Percentiles rank a stretch among this genome's conserved stretches.
phyloP scores from a whole-genome alignment of 2,329 filamentous ascomycete species.

The Beauveria medogensis region DNA sequence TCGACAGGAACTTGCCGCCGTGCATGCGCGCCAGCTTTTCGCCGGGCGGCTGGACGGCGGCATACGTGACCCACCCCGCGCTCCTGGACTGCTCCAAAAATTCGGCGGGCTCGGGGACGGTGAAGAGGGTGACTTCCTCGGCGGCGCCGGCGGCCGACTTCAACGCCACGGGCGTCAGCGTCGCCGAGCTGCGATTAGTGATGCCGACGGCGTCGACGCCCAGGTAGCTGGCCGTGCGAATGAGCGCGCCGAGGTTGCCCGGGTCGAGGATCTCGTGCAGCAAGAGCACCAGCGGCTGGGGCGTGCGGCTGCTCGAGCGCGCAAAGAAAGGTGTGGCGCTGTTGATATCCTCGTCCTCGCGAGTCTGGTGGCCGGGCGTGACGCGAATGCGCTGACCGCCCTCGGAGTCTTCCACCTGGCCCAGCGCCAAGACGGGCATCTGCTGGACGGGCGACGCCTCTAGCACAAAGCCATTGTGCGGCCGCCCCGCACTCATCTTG shows the following conservation, averaged over 20 bases:
- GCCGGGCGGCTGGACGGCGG: constrained; percentile 52
- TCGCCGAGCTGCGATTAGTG: constrained; percentile 64
- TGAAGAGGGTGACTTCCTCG: constrained; percentile 69
- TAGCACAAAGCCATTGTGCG: constrained; percentile 84
- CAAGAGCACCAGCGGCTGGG: constrained; percentile 63
- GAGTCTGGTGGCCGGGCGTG: constrained; percentile 56
- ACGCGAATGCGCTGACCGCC: constrained; percentile 47
- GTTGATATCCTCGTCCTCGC: constrained; percentile 68
- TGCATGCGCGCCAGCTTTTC: constrained; percentile 25
- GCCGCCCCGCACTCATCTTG: constrained; percentile 72
- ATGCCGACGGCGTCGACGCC: constrained; percentile 78
- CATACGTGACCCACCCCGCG: constrained; percentile 77
- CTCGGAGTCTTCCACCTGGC: constrained; percentile 35
- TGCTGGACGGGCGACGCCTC: constrained; percentile 79
- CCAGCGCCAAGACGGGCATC: constrained; percentile 55
- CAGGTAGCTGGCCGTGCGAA: constrained; percentile 85
- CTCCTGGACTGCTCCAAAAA: constrained; percentile 63
- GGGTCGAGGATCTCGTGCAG: constrained; percentile 75
- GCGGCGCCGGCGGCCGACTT: constrained; percentile 86
- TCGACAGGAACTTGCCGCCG: constrained; percentile 38
- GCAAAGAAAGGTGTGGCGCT: constrained; percentile 48
- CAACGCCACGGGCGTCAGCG: constrained; percentile 66
- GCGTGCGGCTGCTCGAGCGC: constrained; percentile 24
- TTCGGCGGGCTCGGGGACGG: constrained; percentile 54
- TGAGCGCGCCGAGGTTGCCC: constrained; percentile 82